phyloP scores from a whole-genome alignment of 2,329 filamentous ascomycete genomes.

The Penicillium decumbens region DNA sequence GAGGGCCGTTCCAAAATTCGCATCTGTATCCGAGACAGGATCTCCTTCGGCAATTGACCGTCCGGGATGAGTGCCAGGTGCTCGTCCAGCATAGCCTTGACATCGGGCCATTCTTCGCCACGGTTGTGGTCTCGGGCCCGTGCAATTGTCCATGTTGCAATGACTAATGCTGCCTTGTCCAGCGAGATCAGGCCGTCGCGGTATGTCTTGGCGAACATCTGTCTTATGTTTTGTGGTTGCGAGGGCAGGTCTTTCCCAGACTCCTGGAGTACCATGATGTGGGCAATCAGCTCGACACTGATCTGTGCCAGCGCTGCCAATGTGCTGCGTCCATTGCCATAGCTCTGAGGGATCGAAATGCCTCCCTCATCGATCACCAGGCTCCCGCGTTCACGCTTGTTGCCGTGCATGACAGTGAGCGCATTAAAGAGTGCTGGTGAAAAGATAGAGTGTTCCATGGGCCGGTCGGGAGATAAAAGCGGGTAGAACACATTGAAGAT shows the following conservation, averaged over 20 bases:
- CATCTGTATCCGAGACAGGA: conserved; percentile 28
- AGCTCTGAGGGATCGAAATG: conserved; percentile 28
- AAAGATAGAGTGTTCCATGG: conserved; percentile 42
- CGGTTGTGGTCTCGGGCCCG: conserved; percentile 31
- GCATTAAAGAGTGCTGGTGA: conserved; percentile 43
- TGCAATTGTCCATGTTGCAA: conserved; percentile 39
- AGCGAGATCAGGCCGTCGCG: conserved; percentile 40
- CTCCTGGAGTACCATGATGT: conserved; percentile 34
- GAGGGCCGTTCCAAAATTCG: conserved; percentile 34
- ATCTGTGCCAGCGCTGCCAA: conserved; percentile 42
- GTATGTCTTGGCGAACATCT: conserved; percentile 41
- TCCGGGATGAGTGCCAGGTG: conserved; percentile 31
- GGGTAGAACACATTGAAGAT: conserved; percentile 46
- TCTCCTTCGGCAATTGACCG: conserved; percentile 26
- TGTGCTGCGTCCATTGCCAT: conserved; percentile 36
- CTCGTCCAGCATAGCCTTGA: conserved; percentile 26
- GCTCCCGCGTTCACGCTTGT: conserved; percentile 38
- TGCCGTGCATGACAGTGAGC: conserved; percentile 40
- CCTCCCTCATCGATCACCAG: conserved; percentile 31
- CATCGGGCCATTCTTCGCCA: conserved; percentile 24
- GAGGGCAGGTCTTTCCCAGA: conserved; percentile 23
- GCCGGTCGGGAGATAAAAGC: conserved; percentile 29
- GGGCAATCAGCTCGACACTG: conserved; percentile 39
- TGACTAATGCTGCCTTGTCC: conserved; percentile 37
- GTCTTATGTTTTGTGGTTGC: conserved; percentile 38